Conservation (phyloP, 306 rosid genomes). For the Ormosia emarginata region DNA sequence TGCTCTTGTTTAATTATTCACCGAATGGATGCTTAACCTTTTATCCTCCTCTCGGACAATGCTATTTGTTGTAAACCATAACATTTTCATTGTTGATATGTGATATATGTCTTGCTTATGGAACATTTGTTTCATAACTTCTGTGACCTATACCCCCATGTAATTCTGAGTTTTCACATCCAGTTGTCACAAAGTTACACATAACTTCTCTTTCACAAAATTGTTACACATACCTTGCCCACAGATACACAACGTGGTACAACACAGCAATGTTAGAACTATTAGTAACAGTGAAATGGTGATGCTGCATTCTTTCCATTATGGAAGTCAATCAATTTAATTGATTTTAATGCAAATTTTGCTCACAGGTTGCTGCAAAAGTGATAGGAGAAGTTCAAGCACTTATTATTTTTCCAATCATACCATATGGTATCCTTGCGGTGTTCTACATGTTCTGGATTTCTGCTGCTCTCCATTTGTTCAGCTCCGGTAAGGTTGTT, state of each 20-base stretch:
- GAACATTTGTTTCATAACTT: background rate
- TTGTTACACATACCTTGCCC: background rate
- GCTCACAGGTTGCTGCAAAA: constrained; percentile 84
- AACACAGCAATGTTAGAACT: background rate
- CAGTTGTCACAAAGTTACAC: background rate
- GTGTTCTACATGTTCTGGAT: constrained; percentile 89
- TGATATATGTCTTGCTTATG: background rate
- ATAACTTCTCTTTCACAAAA: background rate
- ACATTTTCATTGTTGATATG: background rate
- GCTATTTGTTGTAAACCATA: background rate
- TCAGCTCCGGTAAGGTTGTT: constrained; percentile 85
- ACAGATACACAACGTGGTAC: background rate
- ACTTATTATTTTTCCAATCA: constrained; percentile 72
- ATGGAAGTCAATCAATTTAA: background rate
- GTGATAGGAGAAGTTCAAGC: constrained; percentile 94
- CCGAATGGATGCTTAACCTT: background rate
- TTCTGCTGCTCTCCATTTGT: constrained; percentile 79
- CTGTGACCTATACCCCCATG: background rate
- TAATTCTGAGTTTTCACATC: background rate
- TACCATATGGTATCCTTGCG: constrained; percentile 81
- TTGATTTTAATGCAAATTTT: constrained; percentile 20
- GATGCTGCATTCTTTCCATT: background rate
- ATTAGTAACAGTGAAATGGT: background rate
- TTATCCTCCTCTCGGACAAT: background rate
- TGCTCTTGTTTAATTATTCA: background rate